Evolutionary conservation across 345 rosid genomes (phyloP).

Genomic region (Linum trigynum): DNA sequence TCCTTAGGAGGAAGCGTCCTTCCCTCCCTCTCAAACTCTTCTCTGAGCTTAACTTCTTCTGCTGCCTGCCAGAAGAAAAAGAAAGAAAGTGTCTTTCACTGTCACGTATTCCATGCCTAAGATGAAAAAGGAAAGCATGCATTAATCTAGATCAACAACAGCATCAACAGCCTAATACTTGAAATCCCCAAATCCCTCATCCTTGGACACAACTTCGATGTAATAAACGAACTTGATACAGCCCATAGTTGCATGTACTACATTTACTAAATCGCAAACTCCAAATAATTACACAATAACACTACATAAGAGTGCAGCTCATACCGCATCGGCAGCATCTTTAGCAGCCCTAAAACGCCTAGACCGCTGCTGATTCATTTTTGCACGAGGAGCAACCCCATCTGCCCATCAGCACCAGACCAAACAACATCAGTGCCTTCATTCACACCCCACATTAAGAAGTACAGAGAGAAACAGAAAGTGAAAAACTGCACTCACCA

Average conservation of each 20-base stretch:
- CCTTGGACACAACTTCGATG: no score
- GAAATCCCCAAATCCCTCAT: not conserved
- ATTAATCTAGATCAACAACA: not conserved
- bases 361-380: slow-evolving; percentile 94
- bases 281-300: not conserved
- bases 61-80: slow-evolving; percentile 43
- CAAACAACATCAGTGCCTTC: not conserved
- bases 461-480: not conserved
- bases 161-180: not conserved
- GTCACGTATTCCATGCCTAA: not conserved
- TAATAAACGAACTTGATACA: no score
- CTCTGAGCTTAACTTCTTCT: slow-evolving; percentile 68
- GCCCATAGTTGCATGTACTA: no score
- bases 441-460: not conserved
- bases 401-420: slow-evolving; percentile 35
- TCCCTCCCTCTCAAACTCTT: slow-evolving; percentile 83
- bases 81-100: not conserved
- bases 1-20: slow-evolving; percentile 69
- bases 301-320: slow-evolving; percentile 10
- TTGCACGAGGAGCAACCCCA: slow-evolving; percentile 97
- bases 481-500: slow-evolving; percentile 35
- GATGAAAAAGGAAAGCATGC: not conserved
- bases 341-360: slow-evolving; percentile 92
- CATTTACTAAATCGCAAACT: no score
- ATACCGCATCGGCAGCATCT: slow-evolving; percentile 81